phyloP scores from a whole-genome alignment of 257 asterid genomes.

The Solanum arcanum region DNA sequence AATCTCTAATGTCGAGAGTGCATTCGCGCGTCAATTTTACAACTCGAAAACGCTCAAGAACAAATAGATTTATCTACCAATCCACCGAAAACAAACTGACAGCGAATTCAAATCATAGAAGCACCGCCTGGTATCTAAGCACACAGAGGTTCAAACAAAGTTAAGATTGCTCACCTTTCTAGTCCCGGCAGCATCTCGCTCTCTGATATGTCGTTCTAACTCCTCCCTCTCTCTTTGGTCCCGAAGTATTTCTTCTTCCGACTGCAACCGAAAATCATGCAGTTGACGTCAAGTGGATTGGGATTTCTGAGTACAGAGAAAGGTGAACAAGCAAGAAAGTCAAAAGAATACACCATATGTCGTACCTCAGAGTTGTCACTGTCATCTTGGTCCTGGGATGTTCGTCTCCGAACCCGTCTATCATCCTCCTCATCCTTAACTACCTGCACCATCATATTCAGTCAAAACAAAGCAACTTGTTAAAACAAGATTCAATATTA shows the following conservation, averaged over 20 bases:
- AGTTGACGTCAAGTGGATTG: not conserved
- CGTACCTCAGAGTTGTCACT: slow-evolving; percentile 49
- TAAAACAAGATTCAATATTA: slow-evolving; percentile 9
- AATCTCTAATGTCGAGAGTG: not conserved
- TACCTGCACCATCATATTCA: slow-evolving; percentile 33
- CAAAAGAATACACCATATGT: not conserved
- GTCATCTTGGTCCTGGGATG: slow-evolving; percentile 43
- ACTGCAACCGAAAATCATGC: slow-evolving; percentile 29
- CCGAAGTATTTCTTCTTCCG: slow-evolving; percentile 80
- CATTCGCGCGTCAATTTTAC: not conserved
- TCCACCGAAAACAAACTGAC: not conserved
- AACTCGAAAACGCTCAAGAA: not conserved
- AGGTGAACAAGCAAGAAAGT: not conserved
- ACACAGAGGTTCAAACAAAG: not conserved
- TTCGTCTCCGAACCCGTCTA: slow-evolving; percentile 55
- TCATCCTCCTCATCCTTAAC: slow-evolving; percentile 18
- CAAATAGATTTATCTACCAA: not conserved
- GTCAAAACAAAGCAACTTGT: slow-evolving; percentile 13
- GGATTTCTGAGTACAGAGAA: not conserved
- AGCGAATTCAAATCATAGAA: not conserved
- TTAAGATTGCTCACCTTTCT: slow-evolving; percentile 45
- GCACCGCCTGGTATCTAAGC: not conserved
- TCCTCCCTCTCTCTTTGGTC: slow-evolving; percentile 91
- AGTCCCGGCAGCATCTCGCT: slow-evolving; percentile 85
- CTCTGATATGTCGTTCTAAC: slow-evolving; percentile 65